These are phyloP conservation scores for Beauveria pseudobassiana DNA, from an alignment of 2,329 filamentous ascomycete genomes.

Conservation along the genomic window DNA sequence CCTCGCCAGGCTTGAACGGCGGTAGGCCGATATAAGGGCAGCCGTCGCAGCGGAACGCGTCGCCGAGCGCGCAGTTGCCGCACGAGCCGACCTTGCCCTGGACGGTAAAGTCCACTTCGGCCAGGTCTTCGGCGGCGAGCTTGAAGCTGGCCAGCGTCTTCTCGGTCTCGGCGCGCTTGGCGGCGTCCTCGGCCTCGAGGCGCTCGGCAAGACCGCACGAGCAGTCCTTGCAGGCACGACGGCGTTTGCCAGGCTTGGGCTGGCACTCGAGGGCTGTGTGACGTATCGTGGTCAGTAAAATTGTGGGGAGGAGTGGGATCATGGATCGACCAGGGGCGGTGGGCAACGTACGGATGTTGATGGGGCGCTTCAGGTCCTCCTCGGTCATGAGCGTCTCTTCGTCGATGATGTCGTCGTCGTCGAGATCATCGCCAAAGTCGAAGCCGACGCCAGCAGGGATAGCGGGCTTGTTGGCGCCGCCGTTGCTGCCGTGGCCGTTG, in stretches of 20 bases:
- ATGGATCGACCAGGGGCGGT: background rate
- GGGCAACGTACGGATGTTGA: slow-evolving; percentile 66
- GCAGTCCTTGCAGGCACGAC: slow-evolving; percentile 95
- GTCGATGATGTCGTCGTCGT: slow-evolving; percentile 82
- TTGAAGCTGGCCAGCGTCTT: slow-evolving; percentile 62
- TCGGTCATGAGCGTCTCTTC: slow-evolving; percentile 82
- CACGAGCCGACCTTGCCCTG: slow-evolving; percentile 93
- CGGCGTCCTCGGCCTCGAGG: slow-evolving; percentile 75
- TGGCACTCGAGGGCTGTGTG: slow-evolving; percentile 69
- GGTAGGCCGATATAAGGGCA: slow-evolving; percentile 85
- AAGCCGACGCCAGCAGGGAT: slow-evolving; percentile 56
- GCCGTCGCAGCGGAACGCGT: slow-evolving; percentile 71
- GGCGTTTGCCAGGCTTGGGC: slow-evolving; percentile 79
- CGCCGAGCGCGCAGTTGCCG: slow-evolving; percentile 86
- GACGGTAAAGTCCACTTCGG: slow-evolving; percentile 93
- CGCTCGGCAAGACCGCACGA: slow-evolving; percentile 85
- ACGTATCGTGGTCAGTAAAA: slow-evolving; percentile 19
- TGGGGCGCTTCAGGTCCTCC: slow-evolving; percentile 69
- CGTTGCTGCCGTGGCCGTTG: slow-evolving; percentile 45
- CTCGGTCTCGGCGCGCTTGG: slow-evolving; percentile 58
- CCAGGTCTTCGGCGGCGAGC: slow-evolving; percentile 67
- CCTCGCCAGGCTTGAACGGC: slow-evolving; percentile 94
- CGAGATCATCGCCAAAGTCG: slow-evolving; percentile 59
- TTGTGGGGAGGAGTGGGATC: background rate
- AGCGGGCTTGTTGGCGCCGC: slow-evolving; percentile 28